Percentiles rank a stretch among this genome's conserved stretches.
These are phyloP conservation scores for Torrubiellomyces zombiae DNA, from an alignment of 2,329 filamentous ascomycete genomes.

Conservation along the genomic window DNA sequence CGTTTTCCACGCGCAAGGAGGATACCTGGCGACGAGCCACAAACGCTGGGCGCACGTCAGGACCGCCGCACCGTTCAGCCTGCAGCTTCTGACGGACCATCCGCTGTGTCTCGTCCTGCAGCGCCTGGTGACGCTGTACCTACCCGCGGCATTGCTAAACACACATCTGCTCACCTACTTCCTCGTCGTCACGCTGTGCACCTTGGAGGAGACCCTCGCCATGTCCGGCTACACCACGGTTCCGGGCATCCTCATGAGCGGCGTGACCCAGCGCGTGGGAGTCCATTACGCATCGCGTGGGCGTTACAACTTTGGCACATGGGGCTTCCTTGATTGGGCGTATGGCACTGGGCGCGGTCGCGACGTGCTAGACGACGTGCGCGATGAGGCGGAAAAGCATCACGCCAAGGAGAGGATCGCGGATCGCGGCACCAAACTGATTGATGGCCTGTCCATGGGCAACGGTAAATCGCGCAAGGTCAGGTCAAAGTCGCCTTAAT, in stretches of 20 bases:
- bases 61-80: constrained; percentile 39
- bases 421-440: no score
- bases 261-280: constrained; percentile 25
- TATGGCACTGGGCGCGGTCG: constrained; percentile 37
- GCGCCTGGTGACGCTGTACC: constrained; percentile 46
- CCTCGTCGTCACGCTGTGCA: constrained; percentile 43
- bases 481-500: no score
- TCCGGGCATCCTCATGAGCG: constrained; percentile 35
- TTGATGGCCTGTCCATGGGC: no score
- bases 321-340: constrained; percentile 46
- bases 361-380: constrained; percentile 35
- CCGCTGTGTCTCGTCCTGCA: constrained; percentile 46
- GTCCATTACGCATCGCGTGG: constrained; percentile 31
- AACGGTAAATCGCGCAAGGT: no score
- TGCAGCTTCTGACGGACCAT: constrained; percentile 51
- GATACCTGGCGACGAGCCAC: constrained; percentile 26
- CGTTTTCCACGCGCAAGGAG: constrained; percentile 39
- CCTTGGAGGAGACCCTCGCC: constrained; percentile 48
- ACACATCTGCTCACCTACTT: constrained; percentile 61
- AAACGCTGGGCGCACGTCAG: constrained; percentile 32
- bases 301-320: constrained; percentile 42
- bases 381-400: constrained; percentile 39
- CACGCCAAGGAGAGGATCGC: constrained; percentile 25
- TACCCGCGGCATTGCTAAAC: constrained; percentile 47
- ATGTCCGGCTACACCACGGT: constrained; percentile 50